A percentile compares a stretch with the other conserved stretches of the same genome.
phyloP scores from a whole-genome alignment of 805 yeast species.

The Metschnikowia matae region DNA sequence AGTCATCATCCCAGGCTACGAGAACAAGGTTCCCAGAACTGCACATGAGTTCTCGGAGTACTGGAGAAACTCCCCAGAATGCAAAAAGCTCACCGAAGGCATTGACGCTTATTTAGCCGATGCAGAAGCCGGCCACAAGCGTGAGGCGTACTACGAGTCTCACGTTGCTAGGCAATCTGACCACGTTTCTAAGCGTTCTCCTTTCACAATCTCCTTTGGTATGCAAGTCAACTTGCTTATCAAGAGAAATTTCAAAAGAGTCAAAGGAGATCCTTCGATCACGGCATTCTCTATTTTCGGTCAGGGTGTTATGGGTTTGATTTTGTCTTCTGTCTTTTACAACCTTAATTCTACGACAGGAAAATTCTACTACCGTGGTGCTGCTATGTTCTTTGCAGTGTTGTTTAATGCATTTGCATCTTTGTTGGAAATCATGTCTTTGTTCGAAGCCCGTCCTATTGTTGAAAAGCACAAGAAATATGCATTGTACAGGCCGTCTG shows the following conservation, averaged over 20 bases:
- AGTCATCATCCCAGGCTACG: conserved; percentile 45
- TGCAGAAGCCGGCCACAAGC: conserved; percentile 9
- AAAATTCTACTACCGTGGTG: conserved; percentile 62
- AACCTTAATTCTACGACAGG: conserved; percentile 45
- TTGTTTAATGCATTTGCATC: conserved; percentile 59
- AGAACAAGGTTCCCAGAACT: conserved; percentile 49
- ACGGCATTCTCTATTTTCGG: conserved; percentile 49
- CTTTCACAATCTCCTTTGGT: conserved; percentile 32
- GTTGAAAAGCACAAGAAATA: conserved; percentile 68
- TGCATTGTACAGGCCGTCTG: conserved; percentile 68
- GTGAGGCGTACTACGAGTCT: conserved; percentile 18
- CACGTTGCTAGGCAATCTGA: conserved; percentile 39
- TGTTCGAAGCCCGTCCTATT: conserved; percentile 60
- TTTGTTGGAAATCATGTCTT: conserved; percentile 54
- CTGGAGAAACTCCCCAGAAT: conserved; percentile 58
- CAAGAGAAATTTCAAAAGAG: conserved; percentile 51
- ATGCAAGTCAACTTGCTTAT: conserved; percentile 42
- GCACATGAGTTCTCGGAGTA: conserved; percentile 55
- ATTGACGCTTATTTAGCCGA: conserved; percentile 38
- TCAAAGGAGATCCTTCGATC: conserved; percentile 54
- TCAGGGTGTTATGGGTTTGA: conserved; percentile 51
- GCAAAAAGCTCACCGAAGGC: conserved; percentile 34
- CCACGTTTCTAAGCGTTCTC: conserved; percentile 29
- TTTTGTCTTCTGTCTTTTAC: conserved; percentile 59
- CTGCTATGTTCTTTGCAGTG: conserved; percentile 57